phyloP scores from a whole-genome alignment of 495 filamentous ascomycete genomes.

The Podospora pseudocomata region DNA sequence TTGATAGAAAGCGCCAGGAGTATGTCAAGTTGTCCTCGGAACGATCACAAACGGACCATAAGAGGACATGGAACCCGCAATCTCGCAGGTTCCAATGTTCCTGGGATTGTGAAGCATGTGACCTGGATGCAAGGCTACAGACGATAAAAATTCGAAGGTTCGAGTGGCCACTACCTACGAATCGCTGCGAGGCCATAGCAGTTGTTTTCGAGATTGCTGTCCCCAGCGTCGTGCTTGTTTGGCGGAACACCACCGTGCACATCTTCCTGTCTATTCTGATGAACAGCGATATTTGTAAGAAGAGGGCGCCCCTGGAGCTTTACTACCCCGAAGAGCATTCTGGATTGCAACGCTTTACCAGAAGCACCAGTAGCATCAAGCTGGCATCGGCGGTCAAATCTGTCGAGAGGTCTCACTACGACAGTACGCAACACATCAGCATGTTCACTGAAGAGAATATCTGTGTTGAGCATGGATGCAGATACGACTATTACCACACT shows the following conservation, averaged over 20 bases:
- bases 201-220: conserved; percentile 57
- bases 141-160: conserved; percentile 48
- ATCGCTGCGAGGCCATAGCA: conserved; percentile 36
- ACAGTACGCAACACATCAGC: conserved; percentile 12
- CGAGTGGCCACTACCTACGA: conserved; percentile 60
- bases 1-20: conserved; percentile 18
- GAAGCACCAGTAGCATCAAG: conserved; percentile 11
- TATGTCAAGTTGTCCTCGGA: conserved; percentile 7
- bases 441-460: conserved; percentile 33
- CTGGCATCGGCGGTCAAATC: conserved; percentile 19
- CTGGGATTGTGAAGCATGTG: conserved; percentile 38
- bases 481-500: conserved; percentile 35
- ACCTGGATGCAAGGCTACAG: conserved; percentile 19
- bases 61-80: neutral
- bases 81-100: conserved; percentile 23
- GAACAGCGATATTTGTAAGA: neutral
- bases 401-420: conserved; percentile 19
- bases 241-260: conserved; percentile 51
- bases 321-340: neutral
- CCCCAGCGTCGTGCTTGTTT: conserved; percentile 44
- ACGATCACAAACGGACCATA: neutral
- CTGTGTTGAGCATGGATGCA: conserved; percentile 45
- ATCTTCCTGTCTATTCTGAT: conserved; percentile 43
- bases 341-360: neutral
- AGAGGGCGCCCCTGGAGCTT: neutral